Base-by-base conservation (phyloP, 148 eudicot species). In the Pouteria glomerata region DNA sequence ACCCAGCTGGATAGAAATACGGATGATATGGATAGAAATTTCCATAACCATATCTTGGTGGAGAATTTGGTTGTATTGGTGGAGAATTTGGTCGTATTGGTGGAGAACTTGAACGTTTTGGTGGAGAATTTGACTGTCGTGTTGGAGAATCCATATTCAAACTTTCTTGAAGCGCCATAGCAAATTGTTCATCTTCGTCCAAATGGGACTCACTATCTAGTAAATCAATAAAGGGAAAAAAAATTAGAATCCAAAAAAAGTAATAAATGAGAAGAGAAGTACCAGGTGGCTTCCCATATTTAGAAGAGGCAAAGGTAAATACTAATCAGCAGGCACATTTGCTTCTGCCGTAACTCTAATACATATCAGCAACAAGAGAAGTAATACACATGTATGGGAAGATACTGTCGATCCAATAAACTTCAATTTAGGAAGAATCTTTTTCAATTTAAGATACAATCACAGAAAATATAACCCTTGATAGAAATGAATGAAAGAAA, bases 81-180 rank as follows among this genome's bases (percentile, higher is more conserved):
- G n/a, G n/a, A n/a, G n/a, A n/a, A n/a, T n/a, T n/a, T n/a, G n/a
- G n/a, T n/a, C n/a, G n/a, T n/a, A n/a, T n/a, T n/a, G n/a, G n/a
- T n/a, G n/a, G n/a, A n/a, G n/a, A n/a, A n/a, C n/a, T n/a, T n/a
- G n/a, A n/a, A n/a, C n/a, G n/a, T n/a, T n/a, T n/a, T n/a, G n/a
- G n/a, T n/a, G n/a, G n/a, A n/a, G n/a, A n/a, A n/a, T n/a, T n/a
- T n/a, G n/a, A n/a, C n/a, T n/a, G n/a, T n/a, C n/a, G n/a, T n/a
- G n/a, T n/a, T n/a, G n/a, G 87, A 70, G 96, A 85, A 52, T 82
- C 88, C 74, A 85, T 67, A 70, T 84, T 84, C 73, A 88, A 60
- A 82, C 94, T 95, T 80, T 95, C 97, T 74, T 95, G 96, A 74
- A 95, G 71, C 71, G 96, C 96, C 73, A 85, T 92, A 24, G 97